Evolutionary conservation across 352 stramenopile species (phyloP).

Genomic region (Globisporangium paddicum): DNA sequence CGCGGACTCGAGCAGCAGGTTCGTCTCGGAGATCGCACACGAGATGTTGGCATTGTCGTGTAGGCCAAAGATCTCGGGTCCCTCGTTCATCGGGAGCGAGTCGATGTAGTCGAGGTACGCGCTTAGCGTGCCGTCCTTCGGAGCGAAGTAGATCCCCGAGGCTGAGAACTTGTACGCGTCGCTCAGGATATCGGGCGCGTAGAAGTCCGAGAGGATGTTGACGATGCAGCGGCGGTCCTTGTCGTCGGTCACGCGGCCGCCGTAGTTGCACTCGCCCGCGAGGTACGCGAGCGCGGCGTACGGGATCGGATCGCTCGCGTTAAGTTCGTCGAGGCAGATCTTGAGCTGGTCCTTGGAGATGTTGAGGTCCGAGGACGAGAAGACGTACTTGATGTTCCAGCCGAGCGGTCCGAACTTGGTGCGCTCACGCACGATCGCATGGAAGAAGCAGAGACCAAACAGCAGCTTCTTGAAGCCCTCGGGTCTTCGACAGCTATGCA

Average conservation of each 20-base stretch:
- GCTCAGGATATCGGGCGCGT: constrained; percentile 65
- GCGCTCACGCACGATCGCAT: constrained; percentile 82
- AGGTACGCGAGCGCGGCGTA: constrained; percentile 91
- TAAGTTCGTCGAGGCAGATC: constrained; percentile 75
- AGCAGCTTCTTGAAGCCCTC: constrained; percentile 82
- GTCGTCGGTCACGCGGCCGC: constrained; percentile 92
- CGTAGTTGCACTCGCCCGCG: constrained; percentile 94
- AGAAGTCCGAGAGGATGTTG: constrained; percentile 85
- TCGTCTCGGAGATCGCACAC: constrained; percentile 86
- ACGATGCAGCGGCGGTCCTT: constrained; percentile 89
- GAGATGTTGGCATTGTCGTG: constrained; percentile 89
- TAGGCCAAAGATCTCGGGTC: constrained; percentile 80
- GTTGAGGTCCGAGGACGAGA: constrained; percentile 77
- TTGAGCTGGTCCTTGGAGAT: constrained; percentile 87
- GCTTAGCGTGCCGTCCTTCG: constrained; percentile 34
- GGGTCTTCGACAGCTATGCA: constrained; percentile 51
- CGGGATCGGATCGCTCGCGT: constrained; percentile 60
- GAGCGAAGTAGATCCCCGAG: constrained; percentile 81
- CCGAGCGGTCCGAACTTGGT: constrained; percentile 83
- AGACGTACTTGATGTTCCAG: constrained; percentile 90
- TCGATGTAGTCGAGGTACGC: constrained; percentile 79
- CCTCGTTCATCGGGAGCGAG: constrained; percentile 81
- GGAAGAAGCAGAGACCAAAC: constrained; percentile 92
- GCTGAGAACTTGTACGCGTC: constrained; percentile 80
- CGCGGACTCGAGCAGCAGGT: constrained; percentile 82